Evolutionary conservation across 139 green algal genomes (phyloP).

Genomic region (Coelastrella sp.): DNA sequence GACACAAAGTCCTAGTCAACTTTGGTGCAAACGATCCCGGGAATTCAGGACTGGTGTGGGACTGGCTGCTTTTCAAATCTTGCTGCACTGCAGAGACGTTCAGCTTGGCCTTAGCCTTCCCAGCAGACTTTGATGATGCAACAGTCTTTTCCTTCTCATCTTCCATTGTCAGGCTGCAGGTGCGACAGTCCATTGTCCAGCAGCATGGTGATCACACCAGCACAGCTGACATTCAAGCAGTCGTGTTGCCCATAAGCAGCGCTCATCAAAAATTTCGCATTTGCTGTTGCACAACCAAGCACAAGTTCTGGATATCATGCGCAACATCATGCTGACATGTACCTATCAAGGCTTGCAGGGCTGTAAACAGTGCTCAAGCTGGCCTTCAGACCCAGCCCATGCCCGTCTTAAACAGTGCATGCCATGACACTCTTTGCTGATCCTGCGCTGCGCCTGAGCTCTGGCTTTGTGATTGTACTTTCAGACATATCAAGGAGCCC

Average conservation of each 20-base stretch:
- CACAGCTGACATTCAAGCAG: not conserved
- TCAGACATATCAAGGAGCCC: slow-evolving; percentile 45
- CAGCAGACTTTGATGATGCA: not conserved
- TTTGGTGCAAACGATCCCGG: no score
- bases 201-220: no score
- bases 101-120: slow-evolving; percentile 40
- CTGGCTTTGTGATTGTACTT: not conserved
- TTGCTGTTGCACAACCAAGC: no score
- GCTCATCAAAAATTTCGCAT: no score
- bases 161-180: slow-evolving; percentile 42
- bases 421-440: no score
- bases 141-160: not conserved
- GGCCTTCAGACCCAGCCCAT: not conserved
- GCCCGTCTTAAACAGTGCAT: not conserved
- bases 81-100: slow-evolving; percentile 25
- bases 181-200: not conserved
- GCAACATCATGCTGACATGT: no score
- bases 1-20: no score
- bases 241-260: not conserved
- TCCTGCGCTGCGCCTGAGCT: no score
- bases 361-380: no score
- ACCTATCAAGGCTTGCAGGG: no score
- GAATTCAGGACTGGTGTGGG: not conserved
- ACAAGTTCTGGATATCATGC: not conserved
- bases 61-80: not conserved